A percentile compares a stretch with the other conserved stretches of the same genome.
Evolutionary conservation across 2,329 filamentous ascomycete genomes (phyloP).

Genomic region (Thielaviopsis ethacetica): DNA sequence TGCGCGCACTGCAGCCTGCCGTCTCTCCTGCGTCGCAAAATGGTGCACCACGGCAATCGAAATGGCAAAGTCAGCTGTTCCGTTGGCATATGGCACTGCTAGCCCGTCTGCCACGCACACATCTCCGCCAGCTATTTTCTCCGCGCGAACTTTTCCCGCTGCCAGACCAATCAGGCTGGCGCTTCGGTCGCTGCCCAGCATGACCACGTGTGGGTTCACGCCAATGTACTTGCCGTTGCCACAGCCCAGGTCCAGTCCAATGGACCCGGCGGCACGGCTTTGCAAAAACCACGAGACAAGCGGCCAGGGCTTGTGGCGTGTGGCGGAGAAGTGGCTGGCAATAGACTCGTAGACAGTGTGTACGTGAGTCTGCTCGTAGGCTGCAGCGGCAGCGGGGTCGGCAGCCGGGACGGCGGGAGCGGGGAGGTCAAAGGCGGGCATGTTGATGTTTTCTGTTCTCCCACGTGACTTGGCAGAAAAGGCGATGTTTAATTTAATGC

Average conservation of each 20-base stretch:
- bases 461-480: not conserved
- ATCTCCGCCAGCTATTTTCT: slow-evolving; percentile 34
- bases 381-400: slow-evolving; percentile 20
- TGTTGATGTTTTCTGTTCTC: not conserved
- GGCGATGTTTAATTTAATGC: not conserved
- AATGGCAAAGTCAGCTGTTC: slow-evolving; percentile 62
- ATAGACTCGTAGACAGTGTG: slow-evolving; percentile 85
- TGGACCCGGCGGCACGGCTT: slow-evolving; percentile 46
- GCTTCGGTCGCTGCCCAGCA: slow-evolving; percentile 73
- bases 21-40: slow-evolving; percentile 59
- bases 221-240: slow-evolving; percentile 92
- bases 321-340: slow-evolving; percentile 68
- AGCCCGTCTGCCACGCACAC: slow-evolving; percentile 70
- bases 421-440: not conserved
- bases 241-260: slow-evolving; percentile 85
- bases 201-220: slow-evolving; percentile 61
- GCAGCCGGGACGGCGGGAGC: not conserved
- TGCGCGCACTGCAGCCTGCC: slow-evolving; percentile 53
- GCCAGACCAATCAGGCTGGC: slow-evolving; percentile 55
- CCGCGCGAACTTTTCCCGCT: slow-evolving; percentile 27
- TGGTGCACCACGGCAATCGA: slow-evolving; percentile 93
- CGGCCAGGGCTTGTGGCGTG: slow-evolving; percentile 76
- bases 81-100: slow-evolving; percentile 56
- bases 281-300: slow-evolving; percentile 67
- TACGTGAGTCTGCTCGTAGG: slow-evolving; percentile 75